These are phyloP conservation scores for Serendipita sp. DNA, from an alignment of 1,284 basidiomycete genomes.

Conservation along the genomic window DNA sequence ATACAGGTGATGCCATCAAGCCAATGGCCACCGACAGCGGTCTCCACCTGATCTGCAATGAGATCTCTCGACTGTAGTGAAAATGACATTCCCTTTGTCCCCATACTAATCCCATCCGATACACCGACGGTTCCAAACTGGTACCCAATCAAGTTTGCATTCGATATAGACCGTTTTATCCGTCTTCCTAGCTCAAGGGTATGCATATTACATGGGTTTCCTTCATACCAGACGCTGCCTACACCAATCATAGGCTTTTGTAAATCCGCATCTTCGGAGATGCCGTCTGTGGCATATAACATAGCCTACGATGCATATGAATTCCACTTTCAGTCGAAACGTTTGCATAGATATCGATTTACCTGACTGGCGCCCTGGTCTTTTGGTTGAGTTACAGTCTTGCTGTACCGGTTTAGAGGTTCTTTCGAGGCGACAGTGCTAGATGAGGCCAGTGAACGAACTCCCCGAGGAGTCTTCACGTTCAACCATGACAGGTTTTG, in stretches of 20 bases:
- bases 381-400: constrained; percentile 75
- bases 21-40: constrained; percentile 93
- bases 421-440: neutral
- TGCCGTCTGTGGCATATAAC: constrained; percentile 89
- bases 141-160: constrained; percentile 76
- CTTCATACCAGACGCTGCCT: constrained; percentile 87
- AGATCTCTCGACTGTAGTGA: constrained; percentile 92
- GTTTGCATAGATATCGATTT: constrained; percentile 15
- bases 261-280: constrained; percentile 65
- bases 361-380: constrained; percentile 89
- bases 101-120: constrained; percentile 97
- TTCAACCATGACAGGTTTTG: neutral
- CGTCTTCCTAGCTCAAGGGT: constrained; percentile 77
- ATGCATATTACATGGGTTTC: constrained; percentile 87
- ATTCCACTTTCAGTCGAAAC: neutral
- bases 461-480: neutral
- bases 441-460: neutral
- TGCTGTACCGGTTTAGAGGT: constrained; percentile 68
- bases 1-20: constrained; percentile 96
- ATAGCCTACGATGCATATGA: constrained; percentile 45
- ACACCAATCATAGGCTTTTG: constrained; percentile 93
- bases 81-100: constrained; percentile 83
- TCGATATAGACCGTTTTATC: constrained; percentile 66
- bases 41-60: constrained; percentile 93
- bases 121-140: constrained; percentile 97